Evolutionary conservation across 805 yeast species (phyloP), one percentile per base, ranked within the genome.

Genomic region (Metschnikowia kunwiensis): DNA sequence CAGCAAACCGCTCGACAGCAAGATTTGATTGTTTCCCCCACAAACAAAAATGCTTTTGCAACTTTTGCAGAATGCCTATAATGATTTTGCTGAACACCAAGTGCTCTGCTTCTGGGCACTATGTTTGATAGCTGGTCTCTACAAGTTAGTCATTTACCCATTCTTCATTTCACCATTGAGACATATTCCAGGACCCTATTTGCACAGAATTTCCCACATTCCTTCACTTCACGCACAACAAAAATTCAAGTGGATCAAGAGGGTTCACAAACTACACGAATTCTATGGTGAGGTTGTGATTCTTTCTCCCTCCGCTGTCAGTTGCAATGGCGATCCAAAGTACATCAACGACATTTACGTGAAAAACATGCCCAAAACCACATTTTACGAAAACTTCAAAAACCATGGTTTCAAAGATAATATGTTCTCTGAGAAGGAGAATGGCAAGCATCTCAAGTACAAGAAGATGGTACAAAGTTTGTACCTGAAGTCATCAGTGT

Each of bases 261-360:
- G 40, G 6, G 72, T 80, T 3, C 72, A 77, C 38, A 25, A 51
- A 3, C 57, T 80, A 39, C 89, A 82, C 49, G 30, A 53, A 30
- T 53, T 60, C 39, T 79, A 79, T 47, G 89, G 88, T 1, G 72
- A 80, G 6, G 74, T 81, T 3, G 78, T 82, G 5, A 62, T 82
- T 15, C 56, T 82, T 10, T 69, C 78, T 1, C 87, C 88, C 2
- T 57, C 61, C 16, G 87, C 80, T 46, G 62, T 82, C 13, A 78
- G 82, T 32, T 70, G 82, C 29, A 65, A 74, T 29, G 72, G 68
- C 1, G 77, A 79, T 34, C 50, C 67, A 4, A 67, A 66, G 30
- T 73, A 63, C 42, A 45, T 80, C 26, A 73, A 71, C 45, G 77
- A 76, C 27, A 70, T 82, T 14, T 83, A 82, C 53, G 57, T 74